These are phyloP conservation scores for Anthoceros angustus DNA, from an alignment of 225 moss, liverwort and hornwort genomes.

Conservation along the genomic window DNA sequence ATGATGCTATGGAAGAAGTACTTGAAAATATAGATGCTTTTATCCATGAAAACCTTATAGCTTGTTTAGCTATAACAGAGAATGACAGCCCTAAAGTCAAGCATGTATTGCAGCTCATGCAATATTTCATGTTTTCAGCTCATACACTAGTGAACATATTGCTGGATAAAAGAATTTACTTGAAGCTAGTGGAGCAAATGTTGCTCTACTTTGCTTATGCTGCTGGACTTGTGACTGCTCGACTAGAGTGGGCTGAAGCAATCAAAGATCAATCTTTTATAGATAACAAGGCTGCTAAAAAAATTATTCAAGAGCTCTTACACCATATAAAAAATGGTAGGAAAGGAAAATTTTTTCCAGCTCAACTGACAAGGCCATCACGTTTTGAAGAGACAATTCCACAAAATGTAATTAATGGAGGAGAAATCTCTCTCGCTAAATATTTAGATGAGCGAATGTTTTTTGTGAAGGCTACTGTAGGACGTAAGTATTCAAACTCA, in stretches of 20 bases:
- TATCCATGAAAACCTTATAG: not conserved
- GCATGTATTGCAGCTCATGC: not conserved
- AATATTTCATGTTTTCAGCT: not conserved
- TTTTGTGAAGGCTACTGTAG: not conserved
- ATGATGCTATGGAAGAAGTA: not conserved
- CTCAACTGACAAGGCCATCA: not conserved
- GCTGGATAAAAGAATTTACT: not conserved
- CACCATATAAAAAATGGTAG: not conserved
- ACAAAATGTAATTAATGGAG: not conserved
- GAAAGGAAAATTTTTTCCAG: not conserved
- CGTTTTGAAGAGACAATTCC: not conserved
- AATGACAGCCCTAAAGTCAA: not conserved
- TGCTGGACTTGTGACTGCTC: not conserved
- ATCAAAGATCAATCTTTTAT: not conserved
- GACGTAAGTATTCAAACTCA: not conserved
- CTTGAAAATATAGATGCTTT: not conserved
- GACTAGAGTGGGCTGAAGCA: not conserved
- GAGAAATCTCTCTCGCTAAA: not conserved
- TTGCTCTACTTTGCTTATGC: constrained; percentile 3
- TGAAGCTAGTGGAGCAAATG: not conserved
- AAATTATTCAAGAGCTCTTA: not conserved
- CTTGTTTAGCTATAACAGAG: not conserved
- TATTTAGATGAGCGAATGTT: not conserved
- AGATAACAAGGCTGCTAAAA: not conserved
- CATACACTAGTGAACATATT: not conserved